Evolutionary conservation across 805 yeast species (phyloP), one percentile per base, ranked within the genome.

Genomic region (Yarrowia yakushimensis): DNA sequence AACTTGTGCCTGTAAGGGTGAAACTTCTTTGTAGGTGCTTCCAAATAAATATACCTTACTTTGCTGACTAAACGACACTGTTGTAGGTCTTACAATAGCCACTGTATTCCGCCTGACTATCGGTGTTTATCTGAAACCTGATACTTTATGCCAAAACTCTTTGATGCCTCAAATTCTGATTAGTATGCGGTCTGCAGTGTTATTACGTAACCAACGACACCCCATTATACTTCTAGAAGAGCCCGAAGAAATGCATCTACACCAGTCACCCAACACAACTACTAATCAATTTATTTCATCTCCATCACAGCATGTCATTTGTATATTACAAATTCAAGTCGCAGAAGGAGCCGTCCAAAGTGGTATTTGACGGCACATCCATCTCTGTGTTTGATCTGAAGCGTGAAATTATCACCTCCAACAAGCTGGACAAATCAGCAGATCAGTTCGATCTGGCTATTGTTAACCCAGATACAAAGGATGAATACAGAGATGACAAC

Each of bases 361-460:
- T 94, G 27, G 81, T 86, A 50, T 94, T 94, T 71, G 99, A 94
- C 73, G 99, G 99, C 20, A 93, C 99, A 0, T 97, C 98, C 28
- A 84, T 94, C 42, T 90, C 96, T 1, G 96, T 92, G 0, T 94
- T 93, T 75, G 99, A 94, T 71, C 77, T 94, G 65, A 94, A 94
- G 74, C 85, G 93, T 65, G 98, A 94, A 68, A 90, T 94, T 59
- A 87, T 94, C 43, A 74, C 81, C 18, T 89, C 85, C 39, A 93
- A 92, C 73, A 88, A 85, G 68, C 78, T 94, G 15, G 90, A 92
- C 6, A 86, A 85, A 64, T 96, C 97, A 0, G 82, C 86, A 2
- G 97, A 90, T 70, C 63, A 68, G 12, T 91, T 92, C 69, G 94
- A 90, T 71, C 76, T 94, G 39, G 75, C 82, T 46, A 70, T 94